Conservation (phyloP, 1,139 yeast genomes). For the Geotrichum siamense region DNA sequence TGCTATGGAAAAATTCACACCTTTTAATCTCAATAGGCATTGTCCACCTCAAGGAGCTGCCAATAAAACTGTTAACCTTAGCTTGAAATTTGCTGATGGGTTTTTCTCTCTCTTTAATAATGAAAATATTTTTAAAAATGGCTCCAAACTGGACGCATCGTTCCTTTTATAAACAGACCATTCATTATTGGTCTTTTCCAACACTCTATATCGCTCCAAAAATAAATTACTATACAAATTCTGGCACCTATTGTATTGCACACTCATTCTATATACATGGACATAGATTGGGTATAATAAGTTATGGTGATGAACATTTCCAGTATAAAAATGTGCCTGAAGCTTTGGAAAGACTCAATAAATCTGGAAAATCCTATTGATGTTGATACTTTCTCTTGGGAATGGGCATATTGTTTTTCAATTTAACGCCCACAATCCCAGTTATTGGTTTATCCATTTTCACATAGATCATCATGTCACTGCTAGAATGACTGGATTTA, state of each 20-base stretch:
- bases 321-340: conserved; percentile 12
- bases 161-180: conserved; percentile 12
- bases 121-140: conserved; percentile 6
- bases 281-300: conserved; percentile 32
- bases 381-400: conserved; percentile 56
- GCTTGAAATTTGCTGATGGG: conserved; percentile 30
- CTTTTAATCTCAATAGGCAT: conserved; percentile 6
- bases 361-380: conserved; percentile 16
- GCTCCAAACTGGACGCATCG: conserved; percentile 11
- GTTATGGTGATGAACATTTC: conserved; percentile 6
- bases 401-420: conserved; percentile 20
- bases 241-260: conserved; percentile 26
- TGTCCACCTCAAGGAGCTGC: conserved; percentile 21
- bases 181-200: conserved; percentile 9
- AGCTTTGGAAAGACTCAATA: conserved; percentile 47
- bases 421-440: conserved; percentile 28
- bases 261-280: conserved; percentile 40
- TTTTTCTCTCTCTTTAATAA: conserved; percentile 32
- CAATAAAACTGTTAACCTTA: conserved; percentile 26
- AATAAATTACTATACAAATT: conserved; percentile 32
- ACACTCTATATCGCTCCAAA: conserved; percentile 23
- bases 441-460: conserved; percentile 35
- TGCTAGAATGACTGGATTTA: conserved; percentile 38
- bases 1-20: conserved; percentile 9
- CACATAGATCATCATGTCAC: conserved; percentile 37